Evolutionary conservation across 2,329 filamentous ascomycete genomes (phyloP).

Genomic region (Pseudogymnoascus sp.): DNA sequence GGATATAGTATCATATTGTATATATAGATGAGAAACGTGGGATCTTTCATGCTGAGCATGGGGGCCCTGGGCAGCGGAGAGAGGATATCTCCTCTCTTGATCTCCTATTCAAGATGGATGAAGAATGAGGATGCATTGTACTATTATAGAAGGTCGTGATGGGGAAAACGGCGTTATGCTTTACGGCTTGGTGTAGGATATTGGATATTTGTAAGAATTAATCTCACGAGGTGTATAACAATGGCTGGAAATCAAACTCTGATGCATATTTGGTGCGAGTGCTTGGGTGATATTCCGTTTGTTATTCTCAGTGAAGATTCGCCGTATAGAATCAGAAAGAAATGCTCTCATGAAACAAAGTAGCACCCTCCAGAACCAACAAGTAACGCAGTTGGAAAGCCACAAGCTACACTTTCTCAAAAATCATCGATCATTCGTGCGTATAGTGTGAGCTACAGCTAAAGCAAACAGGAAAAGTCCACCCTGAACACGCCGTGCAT

Average conservation of each 20-base stretch:
- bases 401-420: neutral
- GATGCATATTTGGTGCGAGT: neutral
- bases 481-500: neutral
- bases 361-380: too few relatives aligned
- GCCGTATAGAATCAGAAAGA: neutral
- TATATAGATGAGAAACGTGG: conserved; percentile 7
- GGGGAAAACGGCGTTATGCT: conserved; percentile 5
- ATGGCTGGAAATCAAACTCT: neutral
- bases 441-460: neutral
- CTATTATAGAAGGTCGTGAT: conserved; percentile 3
- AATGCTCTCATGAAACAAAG: neutral
- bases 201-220: conserved; percentile 9
- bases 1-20: conserved; percentile 8
- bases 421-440: neutral
- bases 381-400: too few relatives aligned
- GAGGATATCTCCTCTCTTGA: conserved; percentile 5
- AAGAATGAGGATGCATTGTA: conserved; percentile 1
- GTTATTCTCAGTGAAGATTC: neutral
- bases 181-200: conserved; percentile 8
- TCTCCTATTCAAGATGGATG: conserved; percentile 8
- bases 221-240: neutral
- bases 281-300: neutral
- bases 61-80: neutral
- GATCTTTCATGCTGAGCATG: conserved; percentile 2
- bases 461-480: conserved; percentile 1